A percentile compares a stretch with the other conserved stretches of the same genome.
These are phyloP conservation scores for Apophysomyces variabilis DNA, from an alignment of 371 early-diverging fungal species.

Conservation along the genomic window DNA sequence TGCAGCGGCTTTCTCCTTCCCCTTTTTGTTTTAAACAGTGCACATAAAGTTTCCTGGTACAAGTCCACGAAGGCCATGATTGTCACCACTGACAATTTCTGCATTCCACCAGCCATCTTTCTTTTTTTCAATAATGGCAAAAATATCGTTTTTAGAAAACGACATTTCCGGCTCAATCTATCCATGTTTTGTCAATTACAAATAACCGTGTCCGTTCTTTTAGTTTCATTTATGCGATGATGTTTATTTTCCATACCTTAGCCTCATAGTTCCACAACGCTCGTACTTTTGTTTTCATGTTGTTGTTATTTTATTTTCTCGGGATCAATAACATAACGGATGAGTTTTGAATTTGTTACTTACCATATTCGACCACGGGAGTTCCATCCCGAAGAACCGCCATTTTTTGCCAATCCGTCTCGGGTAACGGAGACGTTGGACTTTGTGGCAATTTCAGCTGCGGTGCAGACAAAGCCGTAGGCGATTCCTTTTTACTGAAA, in stretches of 20 bases:
- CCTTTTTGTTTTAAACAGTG: background rate
- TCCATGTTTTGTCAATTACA: background rate
- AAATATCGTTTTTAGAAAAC: constrained; percentile 25
- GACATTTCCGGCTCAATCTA: constrained; percentile 29
- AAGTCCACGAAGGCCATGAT: constrained; percentile 21
- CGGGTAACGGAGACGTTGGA: constrained; percentile 4
- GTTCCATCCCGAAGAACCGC: constrained; percentile 18
- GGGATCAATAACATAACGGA: constrained; percentile 5
- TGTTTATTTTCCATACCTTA: constrained; percentile 17
- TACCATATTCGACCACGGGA: constrained; percentile 26
- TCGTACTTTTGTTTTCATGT: constrained; percentile 17
- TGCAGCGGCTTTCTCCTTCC: too few species aligned
- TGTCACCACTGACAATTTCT: constrained; percentile 22
- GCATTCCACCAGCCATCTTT: constrained; percentile 39
- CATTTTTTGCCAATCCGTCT: constrained; percentile 6
- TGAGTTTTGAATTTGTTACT: background rate
- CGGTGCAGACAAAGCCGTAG: background rate
- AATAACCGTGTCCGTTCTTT: background rate
- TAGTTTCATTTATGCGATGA: background rate
- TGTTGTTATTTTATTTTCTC: background rate
- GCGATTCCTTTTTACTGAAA: constrained; percentile 4
- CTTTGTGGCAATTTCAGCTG: constrained; percentile 6
- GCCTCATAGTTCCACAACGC: constrained; percentile 29
- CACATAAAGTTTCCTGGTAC: constrained; percentile 36
- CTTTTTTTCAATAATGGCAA: constrained; percentile 33